phyloP scores from a whole-genome alignment of 768 basidiomycete genomes.

The Lentinula boryana region DNA sequence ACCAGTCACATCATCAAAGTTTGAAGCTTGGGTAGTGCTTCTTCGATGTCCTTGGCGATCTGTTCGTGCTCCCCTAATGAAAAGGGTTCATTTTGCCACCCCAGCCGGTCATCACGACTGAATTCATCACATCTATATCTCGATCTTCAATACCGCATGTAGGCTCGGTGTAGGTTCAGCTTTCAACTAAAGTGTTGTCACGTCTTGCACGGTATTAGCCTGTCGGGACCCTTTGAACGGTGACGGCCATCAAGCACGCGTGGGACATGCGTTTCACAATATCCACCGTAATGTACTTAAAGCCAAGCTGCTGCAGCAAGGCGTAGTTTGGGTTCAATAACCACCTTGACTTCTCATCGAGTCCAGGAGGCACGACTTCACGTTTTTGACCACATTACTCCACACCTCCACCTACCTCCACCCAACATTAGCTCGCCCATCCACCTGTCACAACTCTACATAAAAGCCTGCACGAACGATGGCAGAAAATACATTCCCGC shows the following conservation, averaged over 20 bases:
- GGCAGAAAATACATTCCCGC: background rate
- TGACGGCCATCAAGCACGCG: background rate
- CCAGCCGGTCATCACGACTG: background rate
- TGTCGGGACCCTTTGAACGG: background rate
- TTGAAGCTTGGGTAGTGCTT: background rate
- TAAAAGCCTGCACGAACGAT: background rate
- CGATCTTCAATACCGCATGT: background rate
- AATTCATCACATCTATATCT: background rate
- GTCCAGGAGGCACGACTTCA: background rate
- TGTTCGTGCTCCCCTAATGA: background rate
- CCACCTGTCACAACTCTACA: background rate
- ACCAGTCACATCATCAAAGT: no score
- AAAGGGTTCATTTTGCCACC: background rate
- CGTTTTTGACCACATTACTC: background rate
- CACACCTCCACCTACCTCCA: background rate
- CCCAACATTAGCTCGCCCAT: background rate
- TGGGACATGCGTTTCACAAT: background rate
- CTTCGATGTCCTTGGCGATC: background rate
- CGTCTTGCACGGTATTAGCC: background rate
- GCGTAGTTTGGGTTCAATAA: constrained; percentile 2
- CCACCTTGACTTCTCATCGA: background rate
- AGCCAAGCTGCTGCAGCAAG: background rate
- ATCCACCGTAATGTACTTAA: background rate
- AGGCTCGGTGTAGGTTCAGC: background rate
- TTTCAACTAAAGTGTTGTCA: background rate